These are phyloP conservation scores for Sequoiadendron giganteum DNA, from an alignment of 75 land plant species.

Conservation along the genomic window DNA sequence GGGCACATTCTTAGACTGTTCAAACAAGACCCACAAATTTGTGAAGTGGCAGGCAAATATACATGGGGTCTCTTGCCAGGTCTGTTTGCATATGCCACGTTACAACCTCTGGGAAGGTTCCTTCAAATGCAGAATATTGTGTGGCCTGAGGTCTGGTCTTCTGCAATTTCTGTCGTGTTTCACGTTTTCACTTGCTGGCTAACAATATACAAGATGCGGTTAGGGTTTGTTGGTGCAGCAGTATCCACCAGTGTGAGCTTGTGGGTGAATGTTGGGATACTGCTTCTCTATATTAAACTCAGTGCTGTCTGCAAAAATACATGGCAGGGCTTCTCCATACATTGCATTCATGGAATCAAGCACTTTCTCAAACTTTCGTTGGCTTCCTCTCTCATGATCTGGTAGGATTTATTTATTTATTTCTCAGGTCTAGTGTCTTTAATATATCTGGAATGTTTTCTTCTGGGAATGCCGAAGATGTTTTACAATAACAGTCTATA, in stretches of 20 bases:
- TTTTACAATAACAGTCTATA: neutral
- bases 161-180: constrained; percentile 11
- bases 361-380: constrained; percentile 35
- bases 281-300: constrained; percentile 25
- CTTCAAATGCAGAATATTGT: constrained; percentile 43
- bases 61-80: constrained; percentile 30
- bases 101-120: constrained; percentile 36
- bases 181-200: constrained; percentile 29
- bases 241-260: constrained; percentile 33
- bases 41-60: constrained; percentile 38
- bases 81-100: constrained; percentile 31
- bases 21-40: constrained; percentile 32
- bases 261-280: constrained; percentile 34
- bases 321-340: constrained; percentile 29
- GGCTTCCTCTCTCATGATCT: constrained; percentile 42
- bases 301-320: constrained; percentile 23
- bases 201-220: constrained; percentile 18
- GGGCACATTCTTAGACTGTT: constrained; percentile 18
- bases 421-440: neutral
- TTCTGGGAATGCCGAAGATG: neutral
- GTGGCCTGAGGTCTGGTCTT: constrained; percentile 26
- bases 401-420: constrained; percentile 19
- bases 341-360: constrained; percentile 25
- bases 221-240: constrained; percentile 40
- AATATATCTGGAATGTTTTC: neutral